A percentile compares a stretch with the other conserved stretches of the same genome.
These are phyloP conservation scores for Malus hybrid DNA, from an alignment of 331 rosid genomes.

Conservation along the genomic window DNA sequence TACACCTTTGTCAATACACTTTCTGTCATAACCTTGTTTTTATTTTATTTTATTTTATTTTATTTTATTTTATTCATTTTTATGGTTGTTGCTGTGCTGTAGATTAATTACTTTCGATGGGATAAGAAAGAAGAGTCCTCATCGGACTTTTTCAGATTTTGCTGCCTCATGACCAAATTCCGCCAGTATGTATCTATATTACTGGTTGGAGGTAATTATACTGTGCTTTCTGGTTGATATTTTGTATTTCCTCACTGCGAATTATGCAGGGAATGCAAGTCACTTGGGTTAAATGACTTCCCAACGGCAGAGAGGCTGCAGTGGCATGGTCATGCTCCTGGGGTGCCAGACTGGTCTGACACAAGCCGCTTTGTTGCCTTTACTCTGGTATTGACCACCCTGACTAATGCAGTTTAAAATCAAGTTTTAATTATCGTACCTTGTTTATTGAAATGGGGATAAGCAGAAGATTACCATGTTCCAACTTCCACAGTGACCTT, in stretches of 20 bases:
- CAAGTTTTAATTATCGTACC: neutral
- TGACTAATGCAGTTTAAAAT: neutral
- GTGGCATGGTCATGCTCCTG: slow-evolving; percentile 93
- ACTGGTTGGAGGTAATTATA: neutral
- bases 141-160: slow-evolving; percentile 75
- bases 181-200: slow-evolving; percentile 44
- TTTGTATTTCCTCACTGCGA: slow-evolving; percentile 2
- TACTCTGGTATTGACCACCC: slow-evolving; percentile 44
- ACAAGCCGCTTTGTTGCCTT: slow-evolving; percentile 88
- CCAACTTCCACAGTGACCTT: neutral
- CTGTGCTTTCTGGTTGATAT: slow-evolving; percentile 3
- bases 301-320: slow-evolving; percentile 86
- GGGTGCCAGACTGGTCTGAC: slow-evolving; percentile 77
- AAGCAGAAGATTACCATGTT: neutral
- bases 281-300: slow-evolving; percentile 72
- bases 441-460: neutral
- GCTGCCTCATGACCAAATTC: slow-evolving; percentile 66
- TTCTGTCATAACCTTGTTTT: slow-evolving; percentile 1
- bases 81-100: slow-evolving; percentile 18
- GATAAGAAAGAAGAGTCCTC: slow-evolving; percentile 79
- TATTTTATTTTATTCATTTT: too few species aligned
- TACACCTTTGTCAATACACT: slow-evolving; percentile 9
- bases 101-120: slow-evolving; percentile 90
- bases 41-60: neutral
- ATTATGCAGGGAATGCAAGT: slow-evolving; percentile 73